Evolutionary conservation across 495 filamentous ascomycete species (phyloP), one percentile per base, ranked within the genome.

Genomic region (Penicillium pulvis): DNA sequence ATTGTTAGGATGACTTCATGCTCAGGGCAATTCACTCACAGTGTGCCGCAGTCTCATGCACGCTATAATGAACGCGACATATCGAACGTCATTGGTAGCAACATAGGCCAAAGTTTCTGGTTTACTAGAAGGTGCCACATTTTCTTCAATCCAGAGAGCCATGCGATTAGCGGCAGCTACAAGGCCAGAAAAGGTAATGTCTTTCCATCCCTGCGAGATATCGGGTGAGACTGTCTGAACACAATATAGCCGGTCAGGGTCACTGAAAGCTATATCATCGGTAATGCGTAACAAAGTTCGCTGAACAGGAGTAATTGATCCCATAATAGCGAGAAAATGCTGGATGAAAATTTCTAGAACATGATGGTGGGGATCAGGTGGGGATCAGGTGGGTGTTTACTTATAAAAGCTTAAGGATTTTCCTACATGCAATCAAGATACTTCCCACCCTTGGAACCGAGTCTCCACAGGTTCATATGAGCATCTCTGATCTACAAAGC

Each of bases 81-180:
- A 72, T 0, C 65, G 63, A 42, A 70, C 48, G 36, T 72, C 67
- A 45, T 70, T 68, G 7, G 57, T 54, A 12, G 71, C 74, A 26
- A 75, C 60, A 59, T 75, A 77, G 4, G 65, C 67, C 9, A 77
- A 23, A 4, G 67, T 63, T 33, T 66, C 57, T 3, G 66, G 60
- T 2, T 39, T 23, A 35, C 48, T 49, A 10, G 44, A 56, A 31
- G 46, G 39, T 2, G 79, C 76, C 6, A 78, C 64, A 1, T 60
- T 63, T 7, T 65, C 44, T 28, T 77, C 60, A 39, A 86, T 68
- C 73, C 78, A 80, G 58, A 76, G 79, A 11, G 81, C 78, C 19
- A 74, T 62, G 6, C 68, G 70, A 60, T 87, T 82, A 47, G 86
- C 65, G 19, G 81, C 82, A 54, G 77, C 75, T 33, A 80, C 77